Evolutionary conservation across 495 filamentous ascomycete species (phyloP), one percentile per base, ranked within the genome.

Genomic region (Recurvomyces mirabilis): DNA sequence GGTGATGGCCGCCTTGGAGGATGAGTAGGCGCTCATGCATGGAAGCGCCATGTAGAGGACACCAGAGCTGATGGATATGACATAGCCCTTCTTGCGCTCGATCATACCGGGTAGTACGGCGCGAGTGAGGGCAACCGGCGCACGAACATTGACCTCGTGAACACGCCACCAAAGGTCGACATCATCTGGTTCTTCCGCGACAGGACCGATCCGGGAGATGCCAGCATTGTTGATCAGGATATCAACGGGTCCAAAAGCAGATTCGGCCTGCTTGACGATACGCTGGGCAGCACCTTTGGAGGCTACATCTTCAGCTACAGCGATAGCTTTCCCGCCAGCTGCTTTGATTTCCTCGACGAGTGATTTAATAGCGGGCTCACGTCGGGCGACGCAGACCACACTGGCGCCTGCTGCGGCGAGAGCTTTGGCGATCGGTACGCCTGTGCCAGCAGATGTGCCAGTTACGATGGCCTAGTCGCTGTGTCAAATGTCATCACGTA

Each of bases 381-480:
- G 47, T 17, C 47, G 39, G 22, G 47, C 61, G 36, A 52, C 49
- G 47, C 53, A 56, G 26, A 53, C 44, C n/a, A 63, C 37, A 6
- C 14, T 49, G 14, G 58, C 54, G 30, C 62, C 62, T 43, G 62
- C 49, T 15, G 38, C 39, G 18, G 53, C 54, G 43, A 46, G 61
- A 15, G 45, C 32, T 14, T 55, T 47, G 39, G 60, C 54, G 14
- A 53, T 60, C 11, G 49, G 52, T 1, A 52, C 48, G 26, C 62
- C 62, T 18, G 61, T 41, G 28, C 62, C 62, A 18, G 54, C 53
- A n/a, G 57, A 57, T 15, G 56, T 22, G 43, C 61, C 61, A 11
- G 61, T 64, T 33, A 64, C 49, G 26, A 64, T 53, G 38, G 59
- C 54, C 39, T 42, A 20, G 11, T 13, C 15, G 21, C 22, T 36